These are phyloP conservation scores for Endotrypanum monterogeii DNA, from an alignment of 208 protist species.

Conservation along the genomic window DNA sequence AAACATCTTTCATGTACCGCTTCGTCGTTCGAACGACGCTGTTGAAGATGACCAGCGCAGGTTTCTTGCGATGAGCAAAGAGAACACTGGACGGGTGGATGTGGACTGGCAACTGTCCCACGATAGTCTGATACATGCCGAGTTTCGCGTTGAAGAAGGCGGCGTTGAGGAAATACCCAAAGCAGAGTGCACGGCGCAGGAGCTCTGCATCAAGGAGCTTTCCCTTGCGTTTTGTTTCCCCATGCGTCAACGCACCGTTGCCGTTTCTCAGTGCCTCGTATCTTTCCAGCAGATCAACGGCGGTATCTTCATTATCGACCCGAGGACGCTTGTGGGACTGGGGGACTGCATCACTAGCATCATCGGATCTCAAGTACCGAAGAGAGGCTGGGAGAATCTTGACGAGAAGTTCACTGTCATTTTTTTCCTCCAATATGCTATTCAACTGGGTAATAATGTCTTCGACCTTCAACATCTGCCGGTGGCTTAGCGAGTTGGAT, in stretches of 20 bases:
- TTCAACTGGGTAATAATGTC: conserved; percentile 83
- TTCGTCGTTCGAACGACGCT: conserved; percentile 89
- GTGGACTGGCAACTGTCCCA: conserved; percentile 81
- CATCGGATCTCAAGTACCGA: conserved; percentile 6
- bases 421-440: conserved; percentile 63
- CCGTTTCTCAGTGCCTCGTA: conserved; percentile 30
- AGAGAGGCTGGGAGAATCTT: conserved; percentile 39
- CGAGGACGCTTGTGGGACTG: conserved; percentile 15
- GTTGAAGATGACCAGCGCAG: conserved; percentile 86
- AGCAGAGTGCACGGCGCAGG: conserved; percentile 81
- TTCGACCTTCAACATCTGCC: conserved; percentile 86
- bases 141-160: conserved; percentile 91
- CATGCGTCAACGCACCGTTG: background rate
- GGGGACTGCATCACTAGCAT: background rate
- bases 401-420: conserved; percentile 51
- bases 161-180: conserved; percentile 86
- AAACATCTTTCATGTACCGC: conserved; percentile 91
- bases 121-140: conserved; percentile 79
- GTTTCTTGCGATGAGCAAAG: conserved; percentile 81
- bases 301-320: background rate
- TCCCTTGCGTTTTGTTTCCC: background rate
- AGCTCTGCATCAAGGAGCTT: conserved; percentile 72
- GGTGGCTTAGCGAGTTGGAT: conserved; percentile 70
- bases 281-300: conserved; percentile 35
- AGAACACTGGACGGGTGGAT: conserved; percentile 90